Base-by-base conservation (phyloP, 2,329 filamentous ascomycete species). In the Huntiella moniliformis region DNA sequence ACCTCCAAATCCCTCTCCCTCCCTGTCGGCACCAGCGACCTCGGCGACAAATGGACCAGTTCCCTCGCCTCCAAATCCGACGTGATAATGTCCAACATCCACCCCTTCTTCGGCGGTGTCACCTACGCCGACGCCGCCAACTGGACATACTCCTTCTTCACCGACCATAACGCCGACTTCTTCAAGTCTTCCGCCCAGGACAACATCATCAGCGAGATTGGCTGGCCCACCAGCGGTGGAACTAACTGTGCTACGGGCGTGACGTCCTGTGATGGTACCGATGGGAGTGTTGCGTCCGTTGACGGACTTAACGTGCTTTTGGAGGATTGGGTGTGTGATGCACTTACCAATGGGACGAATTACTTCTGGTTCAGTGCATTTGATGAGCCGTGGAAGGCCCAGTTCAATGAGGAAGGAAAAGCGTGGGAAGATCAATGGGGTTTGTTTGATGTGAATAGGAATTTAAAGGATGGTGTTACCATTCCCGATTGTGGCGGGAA, bases 331-430 rank as follows among this genome's bases (percentile, higher is more conserved):
- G 77, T 96, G 0, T 96, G 88, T 60, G 68, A 75, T 44, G 77
- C 82, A 8, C 63, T 95, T 51, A 66, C 65, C 17, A 93, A 94
- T 56, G 81, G 79, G 39, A 95, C 86, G 1, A 77, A 92, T 53
- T 96, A 93, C 60, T 95, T 95, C 58, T 96, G 88, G 88, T 95
- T 96, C 59, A 83, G 87, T 58, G 85, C 86, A 7, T 96, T 95
- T 58, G 88, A 96, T 58, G 88, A 96, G 67, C 86, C 86, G 2
- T 96, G 88, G 88, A 95, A 96, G 65, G 67, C 80, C 46, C 57
- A 61, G 13, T 94, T 77, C 63, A 80, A 95, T 59, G 67, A 66
- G 4, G 61, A 62, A 48, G 65, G 68, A 36, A 68, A 88, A 64
- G 70, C 82, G 44, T 95, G 87, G 87, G 88, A 96, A 65, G 84